phyloP scores from a whole-genome alignment of 129 eudicot species.

The Scalesia atractyloides region DNA sequence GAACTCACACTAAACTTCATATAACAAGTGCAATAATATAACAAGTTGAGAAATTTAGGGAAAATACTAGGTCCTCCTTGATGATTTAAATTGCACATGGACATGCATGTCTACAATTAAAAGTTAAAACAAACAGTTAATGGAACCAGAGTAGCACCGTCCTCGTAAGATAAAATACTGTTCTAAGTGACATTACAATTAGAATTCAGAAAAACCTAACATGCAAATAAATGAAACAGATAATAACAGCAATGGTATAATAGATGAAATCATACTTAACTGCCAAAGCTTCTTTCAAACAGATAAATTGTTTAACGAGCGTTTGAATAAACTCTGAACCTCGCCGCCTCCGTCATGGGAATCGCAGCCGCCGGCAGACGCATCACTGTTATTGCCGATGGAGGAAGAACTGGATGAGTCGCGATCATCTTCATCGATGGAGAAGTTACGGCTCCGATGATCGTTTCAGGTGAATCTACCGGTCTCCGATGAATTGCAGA shows the following conservation, averaged over 20 bases:
- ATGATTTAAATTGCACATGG: constrained; percentile 8
- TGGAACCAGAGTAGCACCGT: not conserved
- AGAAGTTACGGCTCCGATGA: no score
- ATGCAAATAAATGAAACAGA: not conserved
- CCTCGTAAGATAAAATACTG: not conserved
- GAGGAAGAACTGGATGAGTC: constrained; percentile 57
- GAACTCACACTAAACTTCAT: not conserved
- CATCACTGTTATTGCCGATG: constrained; percentile 69
- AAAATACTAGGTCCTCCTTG: not conserved
- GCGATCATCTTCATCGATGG: constrained; percentile 40
- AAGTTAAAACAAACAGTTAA: not conserved
- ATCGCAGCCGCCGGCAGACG: constrained; percentile 37
- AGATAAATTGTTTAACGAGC: constrained; percentile 50
- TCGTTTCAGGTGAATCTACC: no score
- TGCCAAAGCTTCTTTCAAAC: constrained; percentile 69
- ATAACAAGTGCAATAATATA: constrained; percentile 13
- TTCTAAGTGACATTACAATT: not conserved
- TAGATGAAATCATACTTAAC: constrained; percentile 47
- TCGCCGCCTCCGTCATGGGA: constrained; percentile 34
- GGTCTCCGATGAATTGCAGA: no score
- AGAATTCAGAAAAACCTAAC: not conserved
- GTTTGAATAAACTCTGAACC: constrained; percentile 56
- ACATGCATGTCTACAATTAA: constrained; percentile 21
- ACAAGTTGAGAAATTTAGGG: constrained; percentile 3
- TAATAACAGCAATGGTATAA: not conserved